Evolutionary conservation across 108 stramenopile genomes (phyloP).

Genomic region (Skeletonema potamos): DNA sequence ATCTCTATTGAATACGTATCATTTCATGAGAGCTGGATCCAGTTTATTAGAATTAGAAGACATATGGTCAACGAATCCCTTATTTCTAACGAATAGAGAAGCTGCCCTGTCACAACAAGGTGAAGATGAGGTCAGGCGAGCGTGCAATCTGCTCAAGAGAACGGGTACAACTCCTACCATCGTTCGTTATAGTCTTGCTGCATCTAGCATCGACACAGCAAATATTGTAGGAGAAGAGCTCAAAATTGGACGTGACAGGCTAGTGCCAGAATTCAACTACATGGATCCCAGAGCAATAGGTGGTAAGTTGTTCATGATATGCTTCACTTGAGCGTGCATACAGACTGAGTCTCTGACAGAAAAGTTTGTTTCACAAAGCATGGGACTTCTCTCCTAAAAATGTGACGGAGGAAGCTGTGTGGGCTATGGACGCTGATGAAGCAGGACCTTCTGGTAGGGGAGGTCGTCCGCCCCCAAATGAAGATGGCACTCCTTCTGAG

Average conservation of each 20-base stretch:
- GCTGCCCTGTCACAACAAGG: conserved; percentile 61
- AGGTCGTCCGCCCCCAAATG: conserved; percentile 71
- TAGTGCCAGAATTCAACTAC: conserved; percentile 83
- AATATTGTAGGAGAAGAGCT: conserved; percentile 60
- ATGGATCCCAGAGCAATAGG: conserved; percentile 82
- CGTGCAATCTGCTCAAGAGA: conserved; percentile 39
- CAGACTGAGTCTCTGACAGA: no score
- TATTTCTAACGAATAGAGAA: conserved; percentile 80
- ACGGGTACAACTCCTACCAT: conserved; percentile 51
- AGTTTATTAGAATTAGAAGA: conserved; percentile 70
- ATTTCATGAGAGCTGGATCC: conserved; percentile 64
- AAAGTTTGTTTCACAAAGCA: no score
- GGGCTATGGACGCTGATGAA: conserved; percentile 72
- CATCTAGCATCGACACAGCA: conserved; percentile 63
- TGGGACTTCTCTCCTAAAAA: conserved; percentile 64
- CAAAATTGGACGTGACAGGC: conserved; percentile 69
- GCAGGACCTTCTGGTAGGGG: conserved; percentile 58
- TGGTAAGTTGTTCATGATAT: no score
- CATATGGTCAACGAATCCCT: conserved; percentile 75
- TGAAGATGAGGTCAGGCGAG: conserved; percentile 49
- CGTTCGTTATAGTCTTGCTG: conserved; percentile 67
- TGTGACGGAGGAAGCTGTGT: conserved; percentile 59
- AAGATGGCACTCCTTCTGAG: conserved; percentile 84
- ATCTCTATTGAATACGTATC: conserved; percentile 62
- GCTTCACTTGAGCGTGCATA: no score